Conservation (phyloP, 179 eudicot species). For the Heliamphora ciliata region DNA sequence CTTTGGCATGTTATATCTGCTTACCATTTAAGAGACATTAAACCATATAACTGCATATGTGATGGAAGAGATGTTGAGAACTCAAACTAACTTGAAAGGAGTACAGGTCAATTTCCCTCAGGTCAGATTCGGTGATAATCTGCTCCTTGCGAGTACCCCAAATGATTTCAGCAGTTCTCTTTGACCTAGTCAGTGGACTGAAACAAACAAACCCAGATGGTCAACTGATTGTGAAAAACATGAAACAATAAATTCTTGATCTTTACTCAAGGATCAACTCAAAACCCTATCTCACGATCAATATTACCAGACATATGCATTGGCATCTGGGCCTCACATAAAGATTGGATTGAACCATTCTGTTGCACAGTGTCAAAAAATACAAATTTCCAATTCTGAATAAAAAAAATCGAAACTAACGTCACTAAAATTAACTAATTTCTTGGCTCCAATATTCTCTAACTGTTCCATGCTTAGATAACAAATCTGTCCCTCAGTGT, state of each 20-base stretch:
- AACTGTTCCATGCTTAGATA: not conserved
- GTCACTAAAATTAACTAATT: constrained; percentile 7
- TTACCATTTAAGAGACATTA: not conserved
- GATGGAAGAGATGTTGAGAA: constrained; percentile 16
- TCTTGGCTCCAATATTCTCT: not conserved
- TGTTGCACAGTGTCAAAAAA: not conserved
- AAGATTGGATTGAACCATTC: not conserved
- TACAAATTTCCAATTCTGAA: too few species aligned
- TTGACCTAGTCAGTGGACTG: constrained; percentile 83
- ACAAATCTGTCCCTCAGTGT: not conserved
- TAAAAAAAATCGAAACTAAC: not conserved
- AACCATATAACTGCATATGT: not conserved
- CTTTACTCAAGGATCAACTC: not conserved
- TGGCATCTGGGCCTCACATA: not conserved
- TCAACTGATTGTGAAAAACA: not conserved
- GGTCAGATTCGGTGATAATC: constrained; percentile 61
- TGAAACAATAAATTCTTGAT: not conserved
- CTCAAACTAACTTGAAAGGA: constrained; percentile 75
- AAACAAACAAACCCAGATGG: constrained; percentile 17
- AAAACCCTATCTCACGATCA: constrained; percentile 6
- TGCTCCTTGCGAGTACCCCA: constrained; percentile 72
- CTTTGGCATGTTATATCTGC: not conserved
- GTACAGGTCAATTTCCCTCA: constrained; percentile 92
- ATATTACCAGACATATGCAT: not conserved
- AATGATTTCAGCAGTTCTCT: constrained; percentile 87